Percentiles rank a stretch among this genome's conserved stretches.
Conservation (phyloP, 176 grass and related monocot species). For the Oryza meridionalis region DNA sequence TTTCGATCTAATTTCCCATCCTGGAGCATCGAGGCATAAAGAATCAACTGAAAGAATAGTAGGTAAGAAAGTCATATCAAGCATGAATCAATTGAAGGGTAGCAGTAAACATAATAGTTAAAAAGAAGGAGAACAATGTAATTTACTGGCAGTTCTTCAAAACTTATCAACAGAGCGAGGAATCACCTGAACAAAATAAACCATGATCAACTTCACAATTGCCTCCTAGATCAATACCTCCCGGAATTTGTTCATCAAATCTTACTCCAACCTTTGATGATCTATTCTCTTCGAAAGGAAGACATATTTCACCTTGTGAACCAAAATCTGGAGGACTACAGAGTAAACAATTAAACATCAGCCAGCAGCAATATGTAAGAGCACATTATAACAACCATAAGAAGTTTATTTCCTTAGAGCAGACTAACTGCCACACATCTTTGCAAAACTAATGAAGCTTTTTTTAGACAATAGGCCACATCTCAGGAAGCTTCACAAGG, state of each 20-base stretch:
- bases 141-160: constrained; percentile 33
- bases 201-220: constrained; percentile 94
- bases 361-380: constrained; percentile 4
- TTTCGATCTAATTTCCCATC: constrained; percentile 79
- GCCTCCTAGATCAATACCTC: constrained; percentile 94
- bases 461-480: no score
- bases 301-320: constrained; percentile 78
- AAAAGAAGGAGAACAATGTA: constrained; percentile 1
- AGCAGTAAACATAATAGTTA: constrained; percentile 25
- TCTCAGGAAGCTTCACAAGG: background rate
- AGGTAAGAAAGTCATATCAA: constrained; percentile 21
- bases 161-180: constrained; percentile 24
- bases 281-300: constrained; percentile 95
- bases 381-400: background rate
- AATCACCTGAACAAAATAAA: constrained; percentile 92
- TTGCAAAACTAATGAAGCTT: constrained; percentile 21
- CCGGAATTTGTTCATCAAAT: constrained; percentile 86
- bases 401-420: constrained; percentile 19
- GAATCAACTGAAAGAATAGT: constrained; percentile 67
- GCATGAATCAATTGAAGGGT: constrained; percentile 31
- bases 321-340: constrained; percentile 86
- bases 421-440: background rate
- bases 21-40: constrained; percentile 71
- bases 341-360: constrained; percentile 41
- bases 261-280: constrained; percentile 91